These are phyloP conservation scores for Nannizzia gypsea DNA, from an alignment of 2,329 filamentous ascomycete species.

Conservation along the genomic window DNA sequence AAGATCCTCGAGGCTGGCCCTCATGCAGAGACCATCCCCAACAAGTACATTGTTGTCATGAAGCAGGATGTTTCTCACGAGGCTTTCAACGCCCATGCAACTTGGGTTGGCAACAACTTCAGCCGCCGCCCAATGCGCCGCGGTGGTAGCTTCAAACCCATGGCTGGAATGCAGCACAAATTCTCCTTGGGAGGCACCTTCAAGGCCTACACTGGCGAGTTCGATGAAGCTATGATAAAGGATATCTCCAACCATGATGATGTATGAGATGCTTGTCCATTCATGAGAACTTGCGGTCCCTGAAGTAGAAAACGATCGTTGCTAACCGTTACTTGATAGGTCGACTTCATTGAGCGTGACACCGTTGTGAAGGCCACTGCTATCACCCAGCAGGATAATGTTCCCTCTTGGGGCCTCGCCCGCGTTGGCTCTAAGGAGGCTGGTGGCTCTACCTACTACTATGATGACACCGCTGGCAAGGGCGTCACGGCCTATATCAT, in stretches of 20 bases:
- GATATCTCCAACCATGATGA: constrained; percentile 5
- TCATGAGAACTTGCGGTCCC: background rate
- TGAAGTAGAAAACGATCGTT: constrained; percentile 15
- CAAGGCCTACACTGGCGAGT: constrained; percentile 8
- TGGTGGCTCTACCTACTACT: constrained; percentile 23
- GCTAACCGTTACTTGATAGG: constrained; percentile 8
- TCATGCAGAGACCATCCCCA: constrained; percentile 5
- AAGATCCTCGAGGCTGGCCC: constrained; percentile 1
- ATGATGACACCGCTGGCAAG: constrained; percentile 26
- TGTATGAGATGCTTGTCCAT: background rate
- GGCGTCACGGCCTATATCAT: constrained; percentile 29
- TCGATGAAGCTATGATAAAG: constrained; percentile 9
- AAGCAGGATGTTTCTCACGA: constrained; percentile 3
- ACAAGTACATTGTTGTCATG: constrained; percentile 11
- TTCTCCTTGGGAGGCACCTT: constrained; percentile 5
- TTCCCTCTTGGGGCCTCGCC: constrained; percentile 27
- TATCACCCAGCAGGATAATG: constrained; percentile 15
- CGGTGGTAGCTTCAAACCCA: background rate
- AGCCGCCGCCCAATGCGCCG: constrained; percentile 1
- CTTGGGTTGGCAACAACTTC: constrained; percentile 5
- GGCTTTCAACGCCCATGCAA: constrained; percentile 5
- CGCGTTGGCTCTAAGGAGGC: constrained; percentile 22
- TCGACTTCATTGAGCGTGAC: constrained; percentile 14
- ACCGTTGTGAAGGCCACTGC: constrained; percentile 2
- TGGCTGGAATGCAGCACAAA: constrained; percentile 7